Base-by-base conservation (phyloP, 139 green algal genomes). In the Chlamydomonas sphaeroides region DNA sequence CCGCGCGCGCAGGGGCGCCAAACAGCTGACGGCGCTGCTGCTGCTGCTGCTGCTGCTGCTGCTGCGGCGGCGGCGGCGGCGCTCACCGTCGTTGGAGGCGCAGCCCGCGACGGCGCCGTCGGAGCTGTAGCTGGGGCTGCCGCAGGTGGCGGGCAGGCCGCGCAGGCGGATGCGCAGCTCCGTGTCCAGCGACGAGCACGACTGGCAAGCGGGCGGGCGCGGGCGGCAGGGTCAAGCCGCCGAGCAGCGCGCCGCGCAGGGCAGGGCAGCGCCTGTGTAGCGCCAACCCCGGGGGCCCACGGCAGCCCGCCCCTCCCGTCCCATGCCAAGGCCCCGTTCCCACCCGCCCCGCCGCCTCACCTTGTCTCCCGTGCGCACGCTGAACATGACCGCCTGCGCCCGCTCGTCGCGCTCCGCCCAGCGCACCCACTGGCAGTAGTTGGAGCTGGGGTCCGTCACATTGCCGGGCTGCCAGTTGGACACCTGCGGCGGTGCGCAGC, bases 371-470 rank as follows among this genome's bases (percentile, higher is more conserved):
- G 26, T 56, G 3, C 42, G 28, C 30, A 75, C 18, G 42, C 42
- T 62, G 42, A 42, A 75, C 42, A 42, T 28, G 0, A 41, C 68
- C 7, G 42, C 2, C 5, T 14, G 5, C 11, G 28, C 10, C 7
- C 30, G 0, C 1, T n/a, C 11, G 68, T 75, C 42, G 30, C 42
- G 30, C 8, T 75, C 68, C 3, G 68, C 68, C 68, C 68, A 75
- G 7, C 68, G 68, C 11, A 75, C 30, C 68, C 68, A 75, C 42
- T 75, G 68, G 68, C 68, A 75, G 68, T 75, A 75, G 17, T 36
- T 36, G 32, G 66, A 33, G 23, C 1, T 26, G 39, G 56, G 56
- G 66, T 39, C 65, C n/a, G n/a, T n/a, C n/a, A n/a, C n/a, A n/a
- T n/a, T n/a, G 65, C 35, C 38, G 25, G 66, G 65, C 6, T n/a